Conservation (phyloP, 2,329 filamentous ascomycete genomes). For the Pseudocercospora vitis region DNA sequence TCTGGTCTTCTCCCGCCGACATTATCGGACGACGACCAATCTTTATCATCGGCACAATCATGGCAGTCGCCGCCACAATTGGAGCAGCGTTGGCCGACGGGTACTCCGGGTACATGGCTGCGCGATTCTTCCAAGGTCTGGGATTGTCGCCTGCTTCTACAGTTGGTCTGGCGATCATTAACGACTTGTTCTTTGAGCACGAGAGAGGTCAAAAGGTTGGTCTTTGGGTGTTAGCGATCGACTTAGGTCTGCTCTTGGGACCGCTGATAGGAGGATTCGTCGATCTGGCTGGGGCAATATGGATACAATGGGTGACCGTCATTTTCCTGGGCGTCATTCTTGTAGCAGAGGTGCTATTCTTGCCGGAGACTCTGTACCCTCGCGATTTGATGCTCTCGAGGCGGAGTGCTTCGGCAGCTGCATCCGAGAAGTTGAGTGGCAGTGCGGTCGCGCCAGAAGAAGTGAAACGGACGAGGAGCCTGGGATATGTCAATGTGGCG, state of each 20-base stretch:
- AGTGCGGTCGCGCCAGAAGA: no score
- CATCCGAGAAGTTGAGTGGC: conserved; percentile 12
- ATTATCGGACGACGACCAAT: conserved; percentile 24
- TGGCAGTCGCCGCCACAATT: conserved; percentile 23
- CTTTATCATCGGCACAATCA: conserved; percentile 22
- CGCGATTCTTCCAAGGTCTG: conserved; percentile 24
- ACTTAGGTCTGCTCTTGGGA: conserved; percentile 21
- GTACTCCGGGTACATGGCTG: conserved; percentile 23
- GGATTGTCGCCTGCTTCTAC: conserved; percentile 24
- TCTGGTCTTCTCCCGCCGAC: conserved; percentile 25
- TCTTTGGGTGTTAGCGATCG: conserved; percentile 24
- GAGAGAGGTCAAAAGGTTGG: conserved; percentile 24
- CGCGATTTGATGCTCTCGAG: conserved; percentile 21
- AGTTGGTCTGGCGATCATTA: conserved; percentile 24
- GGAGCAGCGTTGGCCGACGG: conserved; percentile 15
- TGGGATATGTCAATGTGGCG: conserved; percentile 18
- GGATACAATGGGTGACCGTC: conserved; percentile 25
- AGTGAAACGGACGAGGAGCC: conserved; percentile 17
- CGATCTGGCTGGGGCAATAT: conserved; percentile 18
- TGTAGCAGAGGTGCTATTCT: conserved; percentile 19
- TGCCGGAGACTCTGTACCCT: conserved; percentile 25
- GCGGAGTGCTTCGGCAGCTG: not conserved
- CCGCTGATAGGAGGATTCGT: conserved; percentile 24
- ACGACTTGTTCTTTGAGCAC: conserved; percentile 25
- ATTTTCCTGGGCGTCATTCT: conserved; percentile 21